Evolutionary conservation across 768 basidiomycete species (phyloP), one percentile per base, ranked within the genome.

Genomic region (Strobilomyces confusus): DNA sequence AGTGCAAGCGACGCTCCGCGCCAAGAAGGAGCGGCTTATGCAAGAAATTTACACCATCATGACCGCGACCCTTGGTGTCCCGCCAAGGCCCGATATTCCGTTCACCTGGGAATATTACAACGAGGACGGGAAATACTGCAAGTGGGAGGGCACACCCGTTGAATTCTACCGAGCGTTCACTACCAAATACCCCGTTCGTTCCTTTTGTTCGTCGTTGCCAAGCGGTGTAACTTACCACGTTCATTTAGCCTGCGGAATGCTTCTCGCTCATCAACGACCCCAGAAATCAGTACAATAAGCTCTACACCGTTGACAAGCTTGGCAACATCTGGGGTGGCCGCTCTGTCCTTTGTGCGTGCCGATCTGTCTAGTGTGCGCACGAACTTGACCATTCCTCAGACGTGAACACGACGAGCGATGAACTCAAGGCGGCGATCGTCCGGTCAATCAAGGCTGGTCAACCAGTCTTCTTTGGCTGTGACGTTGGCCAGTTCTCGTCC

Each of bases 211-310:
- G 23, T 38, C 41, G 40, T 23, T 43, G 17, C 15, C 25, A 32
- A 22, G 43, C 38, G 49, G 0, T 52, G 26, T 22, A 13, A 13
- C 6, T 58, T 29, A 52, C 50, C 44, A 14, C 13, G 9, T 9
- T 25, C 51, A 36, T 48, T 19, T 49, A 89, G 81, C 83, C 85
- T 2, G 65, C 75, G 4, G 89, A 93, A 23, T 85, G 79, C 2
- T 95, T 98, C 78, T 95, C 93, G 34, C 79, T 98, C 13, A 92
- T 98, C 69, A 87, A 98, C 63, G 95, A 98, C 67, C 95, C 95
- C 11, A 81, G 95, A 23, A 95, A 98, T 65, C 74, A 75, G 19
- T 92, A 87, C 68, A 79, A 78, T 46, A 87, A 84, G 69, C 77
- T 95, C 15, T 95, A 95, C 73, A 92, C 92, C 1, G 93, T 98